Percentiles rank a stretch among this genome's conserved stretches.
phyloP scores from a whole-genome alignment of 371 early-diverging fungal species.

The Umbelopsis sp. region DNA sequence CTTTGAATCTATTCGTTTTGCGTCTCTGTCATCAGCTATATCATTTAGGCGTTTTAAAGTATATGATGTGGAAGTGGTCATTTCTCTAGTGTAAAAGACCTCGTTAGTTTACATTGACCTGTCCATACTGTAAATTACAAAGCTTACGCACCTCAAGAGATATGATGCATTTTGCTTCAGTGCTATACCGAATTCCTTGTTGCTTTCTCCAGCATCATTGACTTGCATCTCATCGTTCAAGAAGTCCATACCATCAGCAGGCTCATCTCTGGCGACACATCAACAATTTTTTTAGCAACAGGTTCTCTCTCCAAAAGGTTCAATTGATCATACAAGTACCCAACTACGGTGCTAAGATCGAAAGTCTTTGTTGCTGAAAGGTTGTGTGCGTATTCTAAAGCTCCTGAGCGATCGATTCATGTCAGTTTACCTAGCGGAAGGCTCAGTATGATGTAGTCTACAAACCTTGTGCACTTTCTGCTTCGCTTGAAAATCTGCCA shows the following conservation, averaged over 20 bases:
- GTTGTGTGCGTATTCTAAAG: constrained; percentile 15
- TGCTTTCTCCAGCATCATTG: constrained; percentile 1
- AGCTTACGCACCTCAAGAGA: not conserved
- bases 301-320: not conserved
- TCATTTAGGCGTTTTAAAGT: not conserved
- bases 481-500: constrained; percentile 5
- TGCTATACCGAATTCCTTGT: constrained; percentile 8
- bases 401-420: not conserved
- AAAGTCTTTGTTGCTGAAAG: constrained; percentile 11
- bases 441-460: not conserved
- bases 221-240: constrained; percentile 5
- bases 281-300: not conserved
- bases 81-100: not conserved
- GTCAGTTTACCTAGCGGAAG: not conserved
- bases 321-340: not conserved
- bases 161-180: constrained; percentile 1
- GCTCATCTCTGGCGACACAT: not conserved
- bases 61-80: not conserved
- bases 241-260: not conserved
- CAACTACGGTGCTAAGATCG: not conserved
- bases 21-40: not conserved
- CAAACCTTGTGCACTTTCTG: constrained; percentile 1
- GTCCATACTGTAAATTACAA: not conserved
- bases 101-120: not conserved
- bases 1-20: constrained; percentile 3